These are phyloP conservation scores for Trichophyton mentagrophytes DNA, from an alignment of 2,329 filamentous ascomycete genomes.

Conservation along the genomic window DNA sequence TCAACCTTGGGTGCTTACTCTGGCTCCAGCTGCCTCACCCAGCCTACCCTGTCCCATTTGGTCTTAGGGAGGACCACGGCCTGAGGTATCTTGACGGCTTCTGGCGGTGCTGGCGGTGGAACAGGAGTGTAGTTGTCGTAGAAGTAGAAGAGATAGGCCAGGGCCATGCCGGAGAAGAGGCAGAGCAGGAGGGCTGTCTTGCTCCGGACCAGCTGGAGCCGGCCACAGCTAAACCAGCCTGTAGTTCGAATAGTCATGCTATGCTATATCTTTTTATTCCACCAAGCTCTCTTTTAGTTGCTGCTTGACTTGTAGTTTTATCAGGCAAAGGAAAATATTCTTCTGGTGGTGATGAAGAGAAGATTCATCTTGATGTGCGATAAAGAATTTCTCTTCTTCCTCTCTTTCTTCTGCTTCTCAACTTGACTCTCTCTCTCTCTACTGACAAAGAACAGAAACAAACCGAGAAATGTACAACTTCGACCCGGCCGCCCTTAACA, in stretches of 20 bases:
- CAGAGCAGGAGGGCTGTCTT: not conserved
- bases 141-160: not conserved
- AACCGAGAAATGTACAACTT: not conserved
- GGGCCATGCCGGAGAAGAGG: not conserved
- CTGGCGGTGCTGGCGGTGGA: not conserved
- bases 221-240: not conserved
- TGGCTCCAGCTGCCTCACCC: conserved; percentile 7
- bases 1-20: not conserved
- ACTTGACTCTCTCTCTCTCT: not conserved
- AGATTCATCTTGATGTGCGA: not conserved
- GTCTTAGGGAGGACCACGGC: conserved; percentile 9
- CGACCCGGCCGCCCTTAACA: too few species aligned
- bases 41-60: conserved; percentile 6
- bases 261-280: not conserved
- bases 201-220: not conserved
- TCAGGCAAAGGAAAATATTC: not conserved
- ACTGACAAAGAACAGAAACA: not conserved
- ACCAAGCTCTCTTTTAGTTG: too few species aligned
- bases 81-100: not conserved
- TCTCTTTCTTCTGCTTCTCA: not conserved
- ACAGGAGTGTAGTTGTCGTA: not conserved
- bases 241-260: not conserved
- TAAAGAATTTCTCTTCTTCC: not conserved
- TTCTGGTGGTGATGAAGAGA: not conserved
- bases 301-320: not conserved